Evolutionary conservation across 2,329 filamentous ascomycete species (phyloP).

Genomic region (Paracorniculantispora psalliotae): DNA sequence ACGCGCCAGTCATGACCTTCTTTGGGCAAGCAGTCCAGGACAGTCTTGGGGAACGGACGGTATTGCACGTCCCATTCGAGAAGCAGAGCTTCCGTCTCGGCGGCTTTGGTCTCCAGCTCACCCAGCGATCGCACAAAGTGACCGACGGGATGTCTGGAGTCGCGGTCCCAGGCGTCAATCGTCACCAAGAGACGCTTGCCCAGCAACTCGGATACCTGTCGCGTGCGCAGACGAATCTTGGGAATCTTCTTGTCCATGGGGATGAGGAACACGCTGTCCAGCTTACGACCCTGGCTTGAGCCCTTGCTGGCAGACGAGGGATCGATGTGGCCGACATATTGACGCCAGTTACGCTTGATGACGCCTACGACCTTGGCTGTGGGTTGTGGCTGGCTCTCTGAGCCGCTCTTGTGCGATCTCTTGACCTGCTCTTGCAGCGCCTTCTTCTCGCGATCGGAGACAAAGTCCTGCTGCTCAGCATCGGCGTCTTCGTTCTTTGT

Average conservation of each 20-base stretch:
- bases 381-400: constrained; percentile 76
- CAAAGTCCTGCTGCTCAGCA: constrained; percentile 69
- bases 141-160: constrained; percentile 85
- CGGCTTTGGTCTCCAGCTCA: constrained; percentile 93
- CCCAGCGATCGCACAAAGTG: constrained; percentile 92
- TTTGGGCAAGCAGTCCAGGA: constrained; percentile 83
- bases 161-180: constrained; percentile 92
- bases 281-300: constrained; percentile 70
- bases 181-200: constrained; percentile 90
- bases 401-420: constrained; percentile 69
- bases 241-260: constrained; percentile 98
- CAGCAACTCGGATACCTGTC: constrained; percentile 81
- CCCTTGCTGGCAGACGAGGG: constrained; percentile 73
- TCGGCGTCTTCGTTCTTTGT: constrained; percentile 94
- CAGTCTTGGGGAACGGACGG: constrained; percentile 90
- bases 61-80: constrained; percentile 98
- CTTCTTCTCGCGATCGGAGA: constrained; percentile 81
- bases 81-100: constrained; percentile 90
- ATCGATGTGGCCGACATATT: constrained; percentile 95
- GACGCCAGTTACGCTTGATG: constrained; percentile 93
- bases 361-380: constrained; percentile 90
- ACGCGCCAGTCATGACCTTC: constrained; percentile 96
- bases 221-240: constrained; percentile 88
- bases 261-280: constrained; percentile 90
- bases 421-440: constrained; percentile 89